Base-by-base conservation (phyloP, 495 filamentous ascomycete species). In the Endocarpon pusillum region DNA sequence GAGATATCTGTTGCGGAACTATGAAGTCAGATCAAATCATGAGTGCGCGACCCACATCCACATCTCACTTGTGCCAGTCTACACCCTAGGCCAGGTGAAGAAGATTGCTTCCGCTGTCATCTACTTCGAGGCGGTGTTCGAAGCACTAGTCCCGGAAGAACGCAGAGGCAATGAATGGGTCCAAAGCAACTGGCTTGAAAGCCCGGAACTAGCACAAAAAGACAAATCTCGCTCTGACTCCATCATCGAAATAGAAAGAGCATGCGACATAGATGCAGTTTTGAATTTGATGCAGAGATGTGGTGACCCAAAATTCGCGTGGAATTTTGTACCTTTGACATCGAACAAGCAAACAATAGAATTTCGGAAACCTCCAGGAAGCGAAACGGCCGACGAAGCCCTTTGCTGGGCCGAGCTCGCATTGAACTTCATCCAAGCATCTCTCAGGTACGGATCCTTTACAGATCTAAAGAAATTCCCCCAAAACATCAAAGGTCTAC, bases 251-350 rank as follows among this genome's bases (percentile, higher is more conserved):
- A 39, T 39, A 9, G 14, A 39, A 15, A 19, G 23, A 5, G 9
- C 20, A n/a, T 10, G 6, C 37, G 35, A 6, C 6, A 25, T 39
- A n/a, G 22, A 21, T 16, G 30, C 33, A 24, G 7, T 39, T 12
- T 18, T 35, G 16, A 5, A 16, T 23, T 14, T 39, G 21, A 76
- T 77, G 69, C 71, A 67, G 49, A 53, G 48, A 33, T 68, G 71
- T 44, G 71, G 72, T 21, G 56, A 58, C 23, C 64, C 77, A 52
- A 74, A 76, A 45, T 79, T 77, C 40, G 70, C 70, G 39, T 77
- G 72, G 72, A 62, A 70, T 33, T 63, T 71, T 20, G 73, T 68
- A 39, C 47, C 66, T 17, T 47, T 76, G 19, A 66, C 69, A 23
- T n/a, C n/a, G n/a, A 69, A 58, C 34, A 69, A 67, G 21, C 63